These are phyloP conservation scores for Ormosia emarginata DNA, from an alignment of 306 rosid genomes.

Conservation along the genomic window DNA sequence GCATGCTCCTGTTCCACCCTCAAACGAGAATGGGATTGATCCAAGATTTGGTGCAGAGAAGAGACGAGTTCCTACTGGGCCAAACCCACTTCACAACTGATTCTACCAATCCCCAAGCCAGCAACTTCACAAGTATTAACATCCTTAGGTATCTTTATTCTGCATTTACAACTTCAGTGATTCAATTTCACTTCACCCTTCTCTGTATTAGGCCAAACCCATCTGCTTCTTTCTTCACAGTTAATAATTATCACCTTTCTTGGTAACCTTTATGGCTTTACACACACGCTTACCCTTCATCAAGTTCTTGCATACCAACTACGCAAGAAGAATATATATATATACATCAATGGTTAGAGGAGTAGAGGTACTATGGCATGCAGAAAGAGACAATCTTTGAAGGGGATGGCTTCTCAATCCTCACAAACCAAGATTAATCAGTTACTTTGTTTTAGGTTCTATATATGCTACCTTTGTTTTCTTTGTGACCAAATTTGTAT, in stretches of 20 bases:
- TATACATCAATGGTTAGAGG: slow-evolving; percentile 16
- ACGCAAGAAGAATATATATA: background rate
- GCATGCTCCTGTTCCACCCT: slow-evolving; percentile 17
- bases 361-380: slow-evolving; percentile 15
- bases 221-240: background rate
- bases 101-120: background rate
- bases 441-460: background rate
- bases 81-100: slow-evolving; percentile 97
- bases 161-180: background rate
- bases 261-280: background rate
- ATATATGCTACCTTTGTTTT: background rate
- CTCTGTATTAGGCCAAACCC: background rate
- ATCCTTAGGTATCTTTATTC: slow-evolving; percentile 2
- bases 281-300: background rate
- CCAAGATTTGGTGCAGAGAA: slow-evolving; percentile 79
- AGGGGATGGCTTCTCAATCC: background rate
- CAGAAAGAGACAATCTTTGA: slow-evolving; percentile 32
- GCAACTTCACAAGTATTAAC: background rate
- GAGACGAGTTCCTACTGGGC: slow-evolving; percentile 90
- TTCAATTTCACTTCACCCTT: background rate
- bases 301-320: slow-evolving; percentile 14
- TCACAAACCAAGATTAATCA: background rate
- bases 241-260: slow-evolving; percentile 16
- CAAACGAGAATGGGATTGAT: slow-evolving; percentile 39
- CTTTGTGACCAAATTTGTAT: background rate